These are phyloP conservation scores for Aureobasidium zeae DNA, from an alignment of 2,329 filamentous ascomycete species.

Conservation along the genomic window DNA sequence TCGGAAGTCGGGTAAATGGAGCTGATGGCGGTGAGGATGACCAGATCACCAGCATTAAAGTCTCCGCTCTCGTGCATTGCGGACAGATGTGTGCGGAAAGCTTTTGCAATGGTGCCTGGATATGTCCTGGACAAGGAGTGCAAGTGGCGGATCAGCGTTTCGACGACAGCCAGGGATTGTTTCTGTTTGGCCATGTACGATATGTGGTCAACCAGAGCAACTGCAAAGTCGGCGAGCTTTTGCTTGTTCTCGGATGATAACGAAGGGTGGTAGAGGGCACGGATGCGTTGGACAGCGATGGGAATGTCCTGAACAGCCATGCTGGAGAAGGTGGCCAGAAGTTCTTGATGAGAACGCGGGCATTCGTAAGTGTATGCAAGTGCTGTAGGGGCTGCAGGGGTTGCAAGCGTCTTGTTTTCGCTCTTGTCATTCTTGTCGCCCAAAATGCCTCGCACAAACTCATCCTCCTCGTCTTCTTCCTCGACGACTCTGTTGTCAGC, in stretches of 20 bases:
- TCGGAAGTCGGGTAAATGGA: conserved; percentile 90
- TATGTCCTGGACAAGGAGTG: conserved; percentile 88
- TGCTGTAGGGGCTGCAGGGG: conserved; percentile 35
- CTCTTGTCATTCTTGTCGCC: conserved; percentile 19
- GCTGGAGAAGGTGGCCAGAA: conserved; percentile 55
- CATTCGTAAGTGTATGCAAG: conserved; percentile 81
- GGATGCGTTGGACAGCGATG: conserved; percentile 76
- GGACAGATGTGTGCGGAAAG: conserved; percentile 65
- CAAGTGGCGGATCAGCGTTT: conserved; percentile 76
- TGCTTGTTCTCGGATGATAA: conserved; percentile 76
- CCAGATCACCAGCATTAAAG: conserved; percentile 59
- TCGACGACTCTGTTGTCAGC: conserved; percentile 24
- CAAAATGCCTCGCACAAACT: conserved; percentile 39
- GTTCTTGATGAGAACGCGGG: conserved; percentile 65
- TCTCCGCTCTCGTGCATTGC: conserved; percentile 46
- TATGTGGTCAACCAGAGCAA: conserved; percentile 58
- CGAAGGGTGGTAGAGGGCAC: conserved; percentile 85
- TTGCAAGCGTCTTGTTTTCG: conserved; percentile 18
- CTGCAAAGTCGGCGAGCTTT: conserved; percentile 62
- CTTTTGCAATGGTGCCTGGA: conserved; percentile 64
- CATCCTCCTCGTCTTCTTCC: conserved; percentile 37
- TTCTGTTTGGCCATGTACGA: conserved; percentile 46
- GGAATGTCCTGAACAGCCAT: conserved; percentile 57
- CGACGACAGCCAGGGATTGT: conserved; percentile 55
- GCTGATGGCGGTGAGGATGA: conserved; percentile 73